phyloP scores from a whole-genome alignment of 2,329 filamentous ascomycete genomes.

The Hansfordia pulvinata region DNA sequence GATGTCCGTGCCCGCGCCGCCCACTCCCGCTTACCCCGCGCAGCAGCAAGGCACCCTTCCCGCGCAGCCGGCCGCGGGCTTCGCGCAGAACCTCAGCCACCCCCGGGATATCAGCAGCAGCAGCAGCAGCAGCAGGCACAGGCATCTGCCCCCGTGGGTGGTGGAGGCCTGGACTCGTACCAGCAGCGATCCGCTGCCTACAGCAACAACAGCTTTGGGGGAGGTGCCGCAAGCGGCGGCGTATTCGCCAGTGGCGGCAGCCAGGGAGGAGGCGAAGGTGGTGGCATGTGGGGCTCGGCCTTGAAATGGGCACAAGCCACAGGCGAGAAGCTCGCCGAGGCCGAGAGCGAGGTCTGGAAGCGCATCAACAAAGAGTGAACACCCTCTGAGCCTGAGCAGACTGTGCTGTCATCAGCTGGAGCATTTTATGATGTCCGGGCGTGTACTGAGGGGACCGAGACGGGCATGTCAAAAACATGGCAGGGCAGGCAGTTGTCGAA shows the following conservation, averaged over 20 bases:
- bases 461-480: too few species aligned
- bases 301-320: conserved; percentile 44
- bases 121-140: too few species aligned
- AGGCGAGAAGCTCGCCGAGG: conserved; percentile 41
- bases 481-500: too few species aligned
- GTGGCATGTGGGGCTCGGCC: conserved; percentile 39
- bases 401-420: conserved; percentile 1
- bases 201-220: too few species aligned
- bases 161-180: conserved; percentile 7
- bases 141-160: too few species aligned
- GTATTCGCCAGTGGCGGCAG: not conserved
- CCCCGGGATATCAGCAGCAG: conserved; percentile 34
- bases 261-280: conserved; percentile 12
- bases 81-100: not conserved
- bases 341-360: conserved; percentile 49
- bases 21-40: conserved; percentile 23
- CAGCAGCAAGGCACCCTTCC: conserved; percentile 26
- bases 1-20: conserved; percentile 35
- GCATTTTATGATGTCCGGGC: conserved; percentile 1
- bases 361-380: conserved; percentile 46
- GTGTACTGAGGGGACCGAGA: too few species aligned
- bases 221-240: too few species aligned
- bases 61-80: not conserved
- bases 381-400: not conserved
- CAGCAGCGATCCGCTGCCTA: conserved; percentile 12